Conservation (phyloP, 345 rosid species). For the Aquilaria yunnanensis region DNA sequence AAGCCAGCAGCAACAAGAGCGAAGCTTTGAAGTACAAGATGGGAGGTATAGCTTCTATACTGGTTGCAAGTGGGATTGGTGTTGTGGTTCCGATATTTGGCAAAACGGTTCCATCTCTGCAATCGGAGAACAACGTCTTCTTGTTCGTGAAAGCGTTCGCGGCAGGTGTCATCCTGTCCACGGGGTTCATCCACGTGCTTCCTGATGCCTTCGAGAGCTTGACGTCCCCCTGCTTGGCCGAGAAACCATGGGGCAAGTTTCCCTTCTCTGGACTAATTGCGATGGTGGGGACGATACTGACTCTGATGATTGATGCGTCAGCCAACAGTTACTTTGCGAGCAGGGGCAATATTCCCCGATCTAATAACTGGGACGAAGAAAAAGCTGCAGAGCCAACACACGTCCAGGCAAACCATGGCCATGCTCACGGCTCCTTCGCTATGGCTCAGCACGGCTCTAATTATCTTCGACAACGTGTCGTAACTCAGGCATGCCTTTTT, state of each 20-base stretch:
- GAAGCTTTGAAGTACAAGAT: constrained; percentile 32
- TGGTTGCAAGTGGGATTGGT: constrained; percentile 41
- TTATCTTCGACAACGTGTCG: constrained; percentile 44
- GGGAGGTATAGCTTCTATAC: constrained; percentile 36
- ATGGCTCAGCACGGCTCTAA: constrained; percentile 8
- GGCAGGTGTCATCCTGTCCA: constrained; percentile 45
- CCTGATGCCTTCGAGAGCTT: constrained; percentile 45
- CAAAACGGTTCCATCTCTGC: constrained; percentile 11
- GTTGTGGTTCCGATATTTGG: constrained; percentile 45
- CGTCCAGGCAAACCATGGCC: constrained; percentile 35
- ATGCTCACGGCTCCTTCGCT: constrained; percentile 25
- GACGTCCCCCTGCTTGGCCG: constrained; percentile 34
- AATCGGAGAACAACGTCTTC: constrained; percentile 36
- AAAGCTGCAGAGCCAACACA: constrained; percentile 24
- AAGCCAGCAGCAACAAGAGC: neutral
- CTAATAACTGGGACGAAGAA: neutral
- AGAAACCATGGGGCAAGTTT: constrained; percentile 44
- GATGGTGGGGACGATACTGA: constrained; percentile 36
- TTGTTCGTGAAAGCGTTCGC: constrained; percentile 50
- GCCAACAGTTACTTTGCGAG: constrained; percentile 31
- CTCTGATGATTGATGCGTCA: constrained; percentile 42
- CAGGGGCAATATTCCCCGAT: neutral
- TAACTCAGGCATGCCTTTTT: constrained; percentile 28
- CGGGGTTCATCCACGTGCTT: constrained; percentile 47
- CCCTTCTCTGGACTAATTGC: constrained; percentile 43